Base-by-base conservation (phyloP, 2,329 filamentous ascomycete genomes). In the Sporothrix schenckii region DNA sequence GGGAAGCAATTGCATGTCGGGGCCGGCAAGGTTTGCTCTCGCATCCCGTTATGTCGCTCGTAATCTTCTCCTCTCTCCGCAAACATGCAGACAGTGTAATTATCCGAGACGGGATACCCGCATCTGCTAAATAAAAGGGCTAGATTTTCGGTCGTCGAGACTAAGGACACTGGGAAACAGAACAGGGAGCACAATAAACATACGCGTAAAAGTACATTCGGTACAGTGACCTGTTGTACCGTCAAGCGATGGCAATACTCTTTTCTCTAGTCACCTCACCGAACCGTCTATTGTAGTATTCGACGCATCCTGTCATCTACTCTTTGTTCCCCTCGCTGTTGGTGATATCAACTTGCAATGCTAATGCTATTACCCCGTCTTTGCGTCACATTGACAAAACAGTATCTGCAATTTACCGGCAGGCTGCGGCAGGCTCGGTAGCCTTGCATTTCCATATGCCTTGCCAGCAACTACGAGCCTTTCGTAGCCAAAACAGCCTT, bases 401-500 rank as follows among this genome's bases (percentile, higher is more conserved):
- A 65, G 47, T 41, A n/a, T 49, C 11, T 50, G 24, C 16, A n/a
- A 5, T n/a, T 30, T 65, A 1, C n/a, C 58, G 56, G 56, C 34
- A 63, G 44, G 41, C 41, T 63, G 21, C 60, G 60, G 56, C 56
- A 61, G 19, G 56, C 60, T 63, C 41, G 41, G 39, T 21, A 65
- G 41, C 61, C 44, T 65, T 30, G 61, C 44, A 34, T 65, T 24
- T 65, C 14, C 41, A 30, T 19, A 30, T 49, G 1, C 16, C 14
- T 14, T 34, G 52, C 19, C 14, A 19, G 4, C 27, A 34, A 41
- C 34, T 24, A 61, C 56, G 24, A 61, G 56, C 19, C n/a, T 61
- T 61, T 44, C 5, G 34, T 61, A 27, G 27, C 39, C 39, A 47
- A 11, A 61, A 47, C 10, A 16, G 19, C 58, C 3, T 44, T 47